Percentiles rank a stretch among this genome's conserved stretches.
phyloP scores from a whole-genome alignment of 768 basidiomycete species.

The Russula emetica region DNA sequence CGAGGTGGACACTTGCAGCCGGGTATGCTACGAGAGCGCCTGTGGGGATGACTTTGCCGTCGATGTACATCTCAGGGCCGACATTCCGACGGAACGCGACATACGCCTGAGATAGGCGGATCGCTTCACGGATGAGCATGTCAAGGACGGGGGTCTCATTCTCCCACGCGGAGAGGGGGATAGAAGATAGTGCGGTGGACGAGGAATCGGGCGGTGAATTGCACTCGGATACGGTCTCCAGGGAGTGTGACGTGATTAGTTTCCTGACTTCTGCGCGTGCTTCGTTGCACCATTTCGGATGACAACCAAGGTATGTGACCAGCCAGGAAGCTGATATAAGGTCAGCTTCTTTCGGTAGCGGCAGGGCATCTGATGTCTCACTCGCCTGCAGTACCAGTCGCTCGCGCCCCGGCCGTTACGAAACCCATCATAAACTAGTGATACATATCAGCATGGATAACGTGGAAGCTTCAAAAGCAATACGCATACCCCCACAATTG shows the following conservation, averaged over 20 bases:
- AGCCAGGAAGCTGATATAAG: conserved; percentile 61
- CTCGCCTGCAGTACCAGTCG: conserved; percentile 68
- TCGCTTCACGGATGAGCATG: conserved; percentile 69
- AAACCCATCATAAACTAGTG: conserved; percentile 76
- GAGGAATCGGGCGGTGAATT: conserved; percentile 31
- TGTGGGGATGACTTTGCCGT: conserved; percentile 63
- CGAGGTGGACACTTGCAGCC: conserved; percentile 74
- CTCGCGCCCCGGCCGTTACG: conserved; percentile 74
- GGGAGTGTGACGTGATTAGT: conserved; percentile 38
- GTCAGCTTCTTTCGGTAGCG: conserved; percentile 19
- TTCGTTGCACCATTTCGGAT: conserved; percentile 59
- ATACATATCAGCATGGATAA: conserved; percentile 25
- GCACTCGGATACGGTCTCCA: conserved; percentile 12
- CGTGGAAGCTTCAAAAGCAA: conserved; percentile 7
- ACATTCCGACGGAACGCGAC: conserved; percentile 77
- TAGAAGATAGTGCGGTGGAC: conserved; percentile 49
- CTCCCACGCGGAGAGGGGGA: conserved; percentile 72
- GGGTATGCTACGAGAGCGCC: conserved; percentile 77
- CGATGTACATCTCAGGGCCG: conserved; percentile 65
- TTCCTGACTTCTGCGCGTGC: conserved; percentile 57
- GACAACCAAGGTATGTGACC: conserved; percentile 63
- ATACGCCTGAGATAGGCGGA: conserved; percentile 75
- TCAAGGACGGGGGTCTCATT: conserved; percentile 64
- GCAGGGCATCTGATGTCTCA: not conserved
- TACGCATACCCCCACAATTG: conserved; percentile 61